These are phyloP conservation scores for Clathrospora elynae DNA, from an alignment of 2,329 filamentous ascomycete genomes.

Conservation along the genomic window DNA sequence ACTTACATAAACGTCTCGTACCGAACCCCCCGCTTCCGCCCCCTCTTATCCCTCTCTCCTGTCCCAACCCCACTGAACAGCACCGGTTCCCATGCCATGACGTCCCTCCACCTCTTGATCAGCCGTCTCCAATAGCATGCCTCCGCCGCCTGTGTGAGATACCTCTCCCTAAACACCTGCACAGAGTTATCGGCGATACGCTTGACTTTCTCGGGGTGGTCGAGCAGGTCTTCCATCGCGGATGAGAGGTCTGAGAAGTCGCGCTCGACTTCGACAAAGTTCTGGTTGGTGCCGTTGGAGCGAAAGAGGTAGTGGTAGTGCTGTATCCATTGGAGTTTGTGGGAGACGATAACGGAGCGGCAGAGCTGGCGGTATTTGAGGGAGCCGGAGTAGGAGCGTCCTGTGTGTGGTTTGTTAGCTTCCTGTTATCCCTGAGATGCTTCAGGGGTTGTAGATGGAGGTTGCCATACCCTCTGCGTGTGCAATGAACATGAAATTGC, in stretches of 20 bases:
- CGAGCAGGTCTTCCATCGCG: constrained; percentile 38
- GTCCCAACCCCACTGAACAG: constrained; percentile 31
- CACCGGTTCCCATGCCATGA: constrained; percentile 35
- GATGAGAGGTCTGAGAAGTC: constrained; percentile 41
- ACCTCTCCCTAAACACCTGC: constrained; percentile 38
- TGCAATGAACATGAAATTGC: constrained; percentile 60
- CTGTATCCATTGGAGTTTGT: constrained; percentile 46
- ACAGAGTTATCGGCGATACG: constrained; percentile 43
- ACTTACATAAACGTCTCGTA: constrained; percentile 44
- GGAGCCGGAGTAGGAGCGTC: constrained; percentile 56
- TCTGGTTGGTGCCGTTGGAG: constrained; percentile 37
- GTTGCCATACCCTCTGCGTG: constrained; percentile 57
- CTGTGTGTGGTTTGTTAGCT: constrained; percentile 28
- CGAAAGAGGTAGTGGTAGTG: constrained; percentile 43
- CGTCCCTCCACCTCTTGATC: constrained; percentile 31
- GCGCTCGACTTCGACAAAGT: constrained; percentile 44
- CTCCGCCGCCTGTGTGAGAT: constrained; percentile 41
- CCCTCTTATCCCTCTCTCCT: constrained; percentile 24
- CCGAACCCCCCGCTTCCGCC: constrained; percentile 35
- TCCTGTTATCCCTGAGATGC: too few species aligned
- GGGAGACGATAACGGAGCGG: constrained; percentile 42
- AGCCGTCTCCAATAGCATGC: constrained; percentile 41
- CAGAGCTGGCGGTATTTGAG: constrained; percentile 61
- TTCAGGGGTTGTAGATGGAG: too few species aligned
- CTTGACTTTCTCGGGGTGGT: constrained; percentile 41